Evolutionary conservation across 2,329 filamentous ascomycete genomes (phyloP), one percentile per base, ranked within the genome.

Genomic region (Aureobasidium vineae): DNA sequence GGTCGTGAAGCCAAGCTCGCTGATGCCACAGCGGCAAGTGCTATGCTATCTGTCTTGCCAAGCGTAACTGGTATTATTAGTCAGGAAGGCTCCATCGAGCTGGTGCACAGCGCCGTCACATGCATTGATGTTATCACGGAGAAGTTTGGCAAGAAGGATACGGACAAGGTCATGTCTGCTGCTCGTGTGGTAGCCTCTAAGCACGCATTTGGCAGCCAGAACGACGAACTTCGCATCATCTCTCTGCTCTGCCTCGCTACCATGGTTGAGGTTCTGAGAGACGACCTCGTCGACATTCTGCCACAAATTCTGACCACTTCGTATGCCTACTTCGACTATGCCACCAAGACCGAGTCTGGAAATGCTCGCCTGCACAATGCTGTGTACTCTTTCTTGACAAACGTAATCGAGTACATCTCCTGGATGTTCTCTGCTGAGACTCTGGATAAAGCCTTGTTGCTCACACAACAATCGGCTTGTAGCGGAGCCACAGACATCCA

Each of bases 71-170:
- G 85, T 23, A 90, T 96, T 53, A 86, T 99, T 67, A 83, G 88
- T 65, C 85, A 89, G 59, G 89, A 90, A 7, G 81, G 84, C 38
- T 88, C 95, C 70, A 85, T 89, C 63, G 83, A 87, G 33, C 89
- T 95, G 76, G 92, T 94, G 78, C 89, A 92, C 72, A 92, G 91
- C 13, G 91, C 93, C 1, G 88, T 99, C 69, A 88, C 88, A 41
- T 98, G 94, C 72, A 89, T 98, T 52, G 93, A 97, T 78, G 91
- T 91, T 77, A 96, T 99, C 69, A 86, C 91, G 2, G 93, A 97
- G 78, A 94, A 94, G 76, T 98, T 97, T 75, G 96, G 95, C 71
- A 96, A 95, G 81, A 96, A 93, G 76, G 91, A 97, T 73, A 83
- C 90, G 1, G 86, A 90, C 70, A 88, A 87, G 52, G 90, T 97